phyloP scores from a whole-genome alignment of 768 basidiomycete genomes.

The Tephrocybe sp. region DNA sequence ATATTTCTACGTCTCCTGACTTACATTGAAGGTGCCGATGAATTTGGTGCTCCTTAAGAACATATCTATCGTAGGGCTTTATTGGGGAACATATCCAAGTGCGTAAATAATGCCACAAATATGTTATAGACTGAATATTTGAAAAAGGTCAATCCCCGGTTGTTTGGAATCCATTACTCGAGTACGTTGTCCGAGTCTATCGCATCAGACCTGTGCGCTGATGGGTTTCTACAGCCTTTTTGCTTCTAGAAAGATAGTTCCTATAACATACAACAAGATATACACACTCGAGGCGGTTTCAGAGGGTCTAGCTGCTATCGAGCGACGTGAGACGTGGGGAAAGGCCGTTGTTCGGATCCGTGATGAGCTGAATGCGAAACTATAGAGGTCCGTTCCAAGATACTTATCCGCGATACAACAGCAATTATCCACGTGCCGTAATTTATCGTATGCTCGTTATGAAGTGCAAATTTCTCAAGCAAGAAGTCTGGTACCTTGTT shows the following conservation, averaged over 20 bases:
- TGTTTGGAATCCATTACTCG: conserved; percentile 75
- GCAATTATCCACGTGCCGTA: neutral
- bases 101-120: conserved; percentile 24
- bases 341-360: conserved; percentile 75
- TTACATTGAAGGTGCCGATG: conserved; percentile 65
- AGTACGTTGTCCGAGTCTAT: conserved; percentile 36
- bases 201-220: neutral
- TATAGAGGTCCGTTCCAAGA: conserved; percentile 15
- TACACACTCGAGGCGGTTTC: conserved; percentile 68
- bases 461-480: no score
- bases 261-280: conserved; percentile 67
- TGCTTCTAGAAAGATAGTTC: conserved; percentile 59
- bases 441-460: no score
- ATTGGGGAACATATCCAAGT: conserved; percentile 85
- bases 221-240: conserved; percentile 55
- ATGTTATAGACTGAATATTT: conserved; percentile 21
- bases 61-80: conserved; percentile 77
- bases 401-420: no score
- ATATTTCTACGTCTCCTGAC: neutral
- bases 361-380: conserved; percentile 16
- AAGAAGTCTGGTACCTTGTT: no score
- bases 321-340: conserved; percentile 88
- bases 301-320: conserved; percentile 74
- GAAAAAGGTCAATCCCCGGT: conserved; percentile 62
- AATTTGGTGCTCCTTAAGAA: conserved; percentile 86